phyloP scores from a whole-genome alignment of 495 filamentous ascomycete species.

The Neurospora sp. region DNA sequence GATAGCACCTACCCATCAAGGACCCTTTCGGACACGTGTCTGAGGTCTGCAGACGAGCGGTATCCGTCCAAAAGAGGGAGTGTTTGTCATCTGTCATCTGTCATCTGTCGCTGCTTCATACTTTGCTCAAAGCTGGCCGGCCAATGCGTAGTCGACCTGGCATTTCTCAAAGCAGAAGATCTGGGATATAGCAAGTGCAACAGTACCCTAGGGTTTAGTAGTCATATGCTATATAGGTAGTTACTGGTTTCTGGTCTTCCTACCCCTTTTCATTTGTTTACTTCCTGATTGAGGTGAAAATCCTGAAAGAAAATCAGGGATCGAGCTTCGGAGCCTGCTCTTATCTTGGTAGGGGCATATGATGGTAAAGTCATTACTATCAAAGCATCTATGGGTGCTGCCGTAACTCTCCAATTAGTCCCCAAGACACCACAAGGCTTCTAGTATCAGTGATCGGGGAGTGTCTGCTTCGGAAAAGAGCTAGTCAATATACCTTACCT shows the following conservation, averaged over 20 bases:
- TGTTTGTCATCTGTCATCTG: not conserved
- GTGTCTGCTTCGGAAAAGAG: not conserved
- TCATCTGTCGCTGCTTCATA: not conserved
- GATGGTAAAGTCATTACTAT: not conserved
- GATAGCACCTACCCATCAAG: not conserved
- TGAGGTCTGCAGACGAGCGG: not conserved
- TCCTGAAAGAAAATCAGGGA: not conserved
- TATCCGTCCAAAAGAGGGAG: not conserved
- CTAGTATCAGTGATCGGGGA: not conserved
- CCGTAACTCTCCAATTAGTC: not conserved
- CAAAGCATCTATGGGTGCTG: not conserved
- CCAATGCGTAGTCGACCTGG: not conserved
- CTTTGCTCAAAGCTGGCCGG: not conserved
- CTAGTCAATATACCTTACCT: not conserved
- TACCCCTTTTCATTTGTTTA: not conserved
- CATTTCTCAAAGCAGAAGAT: not conserved
- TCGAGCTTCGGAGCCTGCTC: not conserved
- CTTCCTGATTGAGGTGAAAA: not conserved
- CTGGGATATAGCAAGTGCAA: not conserved
- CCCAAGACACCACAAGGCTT: not conserved
- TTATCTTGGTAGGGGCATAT: not conserved
- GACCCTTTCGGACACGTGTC: not conserved
- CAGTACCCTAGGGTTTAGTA: not conserved
- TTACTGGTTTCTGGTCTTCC: not conserved
- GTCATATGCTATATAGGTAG: not conserved